These are phyloP conservation scores for Fusarium coicis DNA, from an alignment of 2,329 filamentous ascomycete genomes.

Conservation along the genomic window DNA sequence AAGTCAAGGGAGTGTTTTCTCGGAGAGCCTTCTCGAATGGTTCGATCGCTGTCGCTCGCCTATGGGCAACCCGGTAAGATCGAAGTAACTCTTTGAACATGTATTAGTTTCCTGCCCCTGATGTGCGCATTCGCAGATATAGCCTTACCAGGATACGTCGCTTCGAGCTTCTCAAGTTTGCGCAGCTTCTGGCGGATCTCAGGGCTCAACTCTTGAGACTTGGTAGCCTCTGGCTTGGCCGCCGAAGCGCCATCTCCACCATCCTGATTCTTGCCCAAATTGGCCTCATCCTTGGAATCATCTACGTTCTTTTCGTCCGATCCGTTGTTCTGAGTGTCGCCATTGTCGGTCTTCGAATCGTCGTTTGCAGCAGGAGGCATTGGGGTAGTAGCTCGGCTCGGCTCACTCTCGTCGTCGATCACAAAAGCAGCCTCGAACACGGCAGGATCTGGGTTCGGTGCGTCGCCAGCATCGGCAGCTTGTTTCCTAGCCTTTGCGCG, in stretches of 20 bases:
- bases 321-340: conserved; percentile 22
- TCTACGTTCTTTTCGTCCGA: conserved; percentile 31
- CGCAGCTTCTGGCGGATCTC: conserved; percentile 81
- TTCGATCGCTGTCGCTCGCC: conserved; percentile 86
- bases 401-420: conserved; percentile 82
- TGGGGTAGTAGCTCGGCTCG: conserved; percentile 71
- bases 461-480: conserved; percentile 51
- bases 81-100: conserved; percentile 74
- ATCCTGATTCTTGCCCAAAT: conserved; percentile 37
- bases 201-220: conserved; percentile 69
- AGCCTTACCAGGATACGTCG: conserved; percentile 80
- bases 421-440: conserved; percentile 90
- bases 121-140: background rate
- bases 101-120: background rate
- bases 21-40: conserved; percentile 91
- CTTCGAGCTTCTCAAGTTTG: conserved; percentile 90
- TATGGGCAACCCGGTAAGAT: conserved; percentile 92
- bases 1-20: conserved; percentile 91
- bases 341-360: conserved; percentile 45
- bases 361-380: conserved; percentile 52
- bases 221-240: conserved; percentile 27
- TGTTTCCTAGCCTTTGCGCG: conserved; percentile 55
- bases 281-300: conserved; percentile 24
- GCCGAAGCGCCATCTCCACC: conserved; percentile 17
- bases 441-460: conserved; percentile 77